phyloP scores from a whole-genome alignment of 2,329 filamentous ascomycete species.

The Xylaria sp. region DNA sequence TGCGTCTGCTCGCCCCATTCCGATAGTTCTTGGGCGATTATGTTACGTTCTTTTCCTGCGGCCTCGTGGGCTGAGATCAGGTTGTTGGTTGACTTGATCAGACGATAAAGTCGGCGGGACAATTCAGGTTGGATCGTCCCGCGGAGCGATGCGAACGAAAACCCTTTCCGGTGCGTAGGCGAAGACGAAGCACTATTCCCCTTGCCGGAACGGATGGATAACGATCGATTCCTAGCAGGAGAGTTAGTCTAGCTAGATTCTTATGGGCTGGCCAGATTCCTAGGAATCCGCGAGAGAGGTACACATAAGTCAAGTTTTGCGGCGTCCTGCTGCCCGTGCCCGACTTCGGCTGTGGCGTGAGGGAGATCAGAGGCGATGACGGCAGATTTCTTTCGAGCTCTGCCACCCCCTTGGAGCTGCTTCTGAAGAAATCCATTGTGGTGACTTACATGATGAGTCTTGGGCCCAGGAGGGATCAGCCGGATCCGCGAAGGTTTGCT shows the following conservation, averaged over 20 bases:
- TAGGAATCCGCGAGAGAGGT: slow-evolving; percentile 29
- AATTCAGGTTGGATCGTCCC: slow-evolving; percentile 88
- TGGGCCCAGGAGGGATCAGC: slow-evolving; percentile 12
- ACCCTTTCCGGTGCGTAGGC: slow-evolving; percentile 70
- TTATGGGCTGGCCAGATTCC: background rate
- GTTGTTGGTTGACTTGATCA: slow-evolving; percentile 96
- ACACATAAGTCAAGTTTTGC: slow-evolving; percentile 42
- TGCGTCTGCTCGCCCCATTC: slow-evolving; percentile 95
- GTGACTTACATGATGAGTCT: slow-evolving; percentile 46
- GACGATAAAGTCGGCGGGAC: slow-evolving; percentile 85
- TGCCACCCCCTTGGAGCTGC: slow-evolving; percentile 45
- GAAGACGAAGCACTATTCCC: slow-evolving; percentile 51
- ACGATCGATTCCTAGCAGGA: slow-evolving; percentile 45
- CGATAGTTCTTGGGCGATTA: slow-evolving; percentile 89
- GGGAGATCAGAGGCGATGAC: slow-evolving; percentile 29
- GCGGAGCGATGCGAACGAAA: slow-evolving; percentile 87
- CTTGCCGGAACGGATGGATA: slow-evolving; percentile 53
- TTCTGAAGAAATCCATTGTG: slow-evolving; percentile 46
- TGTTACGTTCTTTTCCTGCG: slow-evolving; percentile 84
- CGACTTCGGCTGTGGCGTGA: slow-evolving; percentile 37
- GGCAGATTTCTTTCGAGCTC: slow-evolving; percentile 44
- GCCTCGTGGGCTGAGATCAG: slow-evolving; percentile 85
- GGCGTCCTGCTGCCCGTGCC: slow-evolving; percentile 39
- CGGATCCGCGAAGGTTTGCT: slow-evolving; percentile 2
- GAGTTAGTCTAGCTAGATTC: slow-evolving; percentile 34